Base-by-base conservation (phyloP, 73 alveolate species). In the Symbiodinium pilosum region DNA sequence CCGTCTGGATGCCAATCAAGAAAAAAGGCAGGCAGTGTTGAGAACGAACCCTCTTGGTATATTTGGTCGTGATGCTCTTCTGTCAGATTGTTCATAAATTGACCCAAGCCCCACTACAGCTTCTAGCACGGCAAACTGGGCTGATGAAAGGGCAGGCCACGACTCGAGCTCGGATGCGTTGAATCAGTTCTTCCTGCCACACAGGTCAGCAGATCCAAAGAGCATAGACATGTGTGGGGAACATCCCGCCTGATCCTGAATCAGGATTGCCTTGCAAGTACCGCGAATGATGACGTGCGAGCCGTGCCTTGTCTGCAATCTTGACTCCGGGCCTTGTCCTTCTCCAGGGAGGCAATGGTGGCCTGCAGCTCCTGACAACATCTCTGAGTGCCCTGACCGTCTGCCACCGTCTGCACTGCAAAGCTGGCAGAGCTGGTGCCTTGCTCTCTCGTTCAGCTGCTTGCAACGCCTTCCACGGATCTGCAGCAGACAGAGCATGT, bases 181-280 rank as follows among this genome's bases (percentile, higher is more conserved):
- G 95, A 44, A 89, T 89, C 71, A 89, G 75, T 43, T 89, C 95
- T 56, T 89, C 95, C 95, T 89, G 40, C 28, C 69, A 56, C 9
- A 14, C 30, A 59, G 59, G 59, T 47, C 59, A 47, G 59, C 59
- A 9, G 59, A 14, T 14, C 14, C 59, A 47, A 47, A 14, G 14
- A 47, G 14, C 59, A 47, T 47, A 6, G 21, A 47, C 59, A 56
- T 56, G 77, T 24, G 21, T 18, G 77, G 26, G 26, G 1, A 26
- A 28, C 7, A 9, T 34, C 94, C 68, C 73, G 75, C 95, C 95
- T 89, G 95, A 56, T 89, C 95, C 75, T 89, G 95, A 40, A 89
- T 89, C 51, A 89, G 75, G 87, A 56, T 34, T 16, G 87, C 94
- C 94, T 87, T 43, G 56, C 84, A 52, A 16, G 32, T 34, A 14